These are phyloP conservation scores for Taiozyma sp. DNA, from an alignment of 1,139 yeast genomes.

Conservation along the genomic window DNA sequence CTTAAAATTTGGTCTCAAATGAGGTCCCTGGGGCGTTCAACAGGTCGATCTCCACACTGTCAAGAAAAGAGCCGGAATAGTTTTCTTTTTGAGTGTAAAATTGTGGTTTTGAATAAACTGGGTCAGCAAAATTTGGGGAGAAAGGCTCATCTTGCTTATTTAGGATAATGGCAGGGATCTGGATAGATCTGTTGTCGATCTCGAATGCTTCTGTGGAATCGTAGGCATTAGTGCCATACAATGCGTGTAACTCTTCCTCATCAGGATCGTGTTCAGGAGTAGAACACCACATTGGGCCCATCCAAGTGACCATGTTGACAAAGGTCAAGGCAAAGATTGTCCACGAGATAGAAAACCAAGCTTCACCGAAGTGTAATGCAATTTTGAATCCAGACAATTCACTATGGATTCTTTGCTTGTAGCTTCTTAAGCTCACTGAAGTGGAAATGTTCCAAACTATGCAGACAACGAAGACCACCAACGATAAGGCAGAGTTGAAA, in stretches of 20 bases:
- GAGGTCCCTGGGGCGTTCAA: background rate
- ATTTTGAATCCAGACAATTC: constrained; percentile 44
- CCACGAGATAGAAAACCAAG: constrained; percentile 43
- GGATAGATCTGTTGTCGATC: background rate
- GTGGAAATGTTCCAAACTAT: constrained; percentile 28
- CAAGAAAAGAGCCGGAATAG: background rate
- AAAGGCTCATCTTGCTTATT: background rate
- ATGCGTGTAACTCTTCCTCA: constrained; percentile 1
- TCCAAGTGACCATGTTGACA: constrained; percentile 30
- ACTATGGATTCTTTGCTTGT: constrained; percentile 27
- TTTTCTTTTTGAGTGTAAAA: background rate
- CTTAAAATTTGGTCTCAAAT: background rate
- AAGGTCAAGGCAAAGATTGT: constrained; percentile 26
- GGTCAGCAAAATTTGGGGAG: background rate
- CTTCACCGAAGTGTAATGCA: constrained; percentile 32
- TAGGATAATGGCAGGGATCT: background rate
- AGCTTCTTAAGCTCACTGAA: constrained; percentile 23
- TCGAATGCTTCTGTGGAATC: background rate
- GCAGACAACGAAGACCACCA: constrained; percentile 31
- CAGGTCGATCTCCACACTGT: background rate
- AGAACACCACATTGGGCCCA: constrained; percentile 40
- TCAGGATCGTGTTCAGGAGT: constrained; percentile 20
- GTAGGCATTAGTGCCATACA: background rate
- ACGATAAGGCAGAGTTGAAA: constrained; percentile 30
- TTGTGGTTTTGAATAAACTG: background rate